Evolutionary conservation across 2,329 filamentous ascomycete species (phyloP).

Genomic region (Fonsecaea nubica): DNA sequence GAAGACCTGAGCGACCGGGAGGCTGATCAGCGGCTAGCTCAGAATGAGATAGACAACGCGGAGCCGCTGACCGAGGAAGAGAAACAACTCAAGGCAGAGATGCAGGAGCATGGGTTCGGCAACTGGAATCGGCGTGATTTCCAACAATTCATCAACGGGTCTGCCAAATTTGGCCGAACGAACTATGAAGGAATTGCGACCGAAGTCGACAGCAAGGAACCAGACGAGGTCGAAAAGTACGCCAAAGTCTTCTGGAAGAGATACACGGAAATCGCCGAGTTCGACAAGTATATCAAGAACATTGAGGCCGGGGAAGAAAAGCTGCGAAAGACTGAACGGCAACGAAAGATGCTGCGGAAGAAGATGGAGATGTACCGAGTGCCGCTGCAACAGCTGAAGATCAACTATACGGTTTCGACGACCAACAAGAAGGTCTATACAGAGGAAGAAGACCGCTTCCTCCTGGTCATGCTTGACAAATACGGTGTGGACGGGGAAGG

Average conservation of each 20-base stretch:
- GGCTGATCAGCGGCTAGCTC: conserved; percentile 83
- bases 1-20: conserved; percentile 76
- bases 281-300: conserved; percentile 82
- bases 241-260: conserved; percentile 97
- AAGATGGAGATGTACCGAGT: conserved; percentile 98
- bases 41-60: conserved; percentile 92
- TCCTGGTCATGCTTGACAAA: conserved; percentile 90
- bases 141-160: conserved; percentile 96
- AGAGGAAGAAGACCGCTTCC: conserved; percentile 94
- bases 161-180: conserved; percentile 85
- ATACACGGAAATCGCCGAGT: conserved; percentile 88
- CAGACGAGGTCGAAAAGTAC: conserved; percentile 81
- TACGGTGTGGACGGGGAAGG: conserved; percentile 89
- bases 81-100: conserved; percentile 79
- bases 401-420: conserved; percentile 98
- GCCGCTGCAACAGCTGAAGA: conserved; percentile 94
- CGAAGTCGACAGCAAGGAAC: conserved; percentile 89
- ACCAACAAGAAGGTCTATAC: conserved; percentile 99
- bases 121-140: conserved; percentile 98
- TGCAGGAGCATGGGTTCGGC: conserved; percentile 84
- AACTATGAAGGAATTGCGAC: conserved; percentile 85
- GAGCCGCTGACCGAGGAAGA: conserved; percentile 88
- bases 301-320: conserved; percentile 95
- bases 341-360: conserved; percentile 89
- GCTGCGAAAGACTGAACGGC: conserved; percentile 84